Evolutionary conservation across 1,284 basidiomycete genomes (phyloP).

Genomic region (Ceratobasidium sp.): DNA sequence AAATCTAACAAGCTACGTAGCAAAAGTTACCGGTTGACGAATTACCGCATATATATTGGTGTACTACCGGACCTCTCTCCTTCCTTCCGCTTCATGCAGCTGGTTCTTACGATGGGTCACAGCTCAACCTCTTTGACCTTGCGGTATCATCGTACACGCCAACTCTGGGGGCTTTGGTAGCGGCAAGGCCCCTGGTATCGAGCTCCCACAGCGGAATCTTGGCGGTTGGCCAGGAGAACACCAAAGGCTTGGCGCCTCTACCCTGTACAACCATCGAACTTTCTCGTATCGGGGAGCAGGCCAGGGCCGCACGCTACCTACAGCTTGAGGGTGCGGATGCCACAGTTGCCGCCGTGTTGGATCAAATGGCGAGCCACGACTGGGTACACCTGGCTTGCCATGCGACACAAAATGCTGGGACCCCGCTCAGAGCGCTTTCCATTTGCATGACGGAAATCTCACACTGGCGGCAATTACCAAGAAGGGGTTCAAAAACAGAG

Average conservation of each 20-base stretch:
- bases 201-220: too few species aligned
- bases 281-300: not conserved
- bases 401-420: not conserved
- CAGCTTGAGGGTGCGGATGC: not conserved
- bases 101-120: not conserved
- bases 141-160: slow-evolving; percentile 9
- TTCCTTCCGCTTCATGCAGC: slow-evolving; percentile 8
- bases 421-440: not conserved
- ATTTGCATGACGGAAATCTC: not conserved
- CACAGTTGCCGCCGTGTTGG: not conserved
- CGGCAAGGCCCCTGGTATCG: too few species aligned
- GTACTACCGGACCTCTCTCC: slow-evolving; percentile 1
- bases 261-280: not conserved
- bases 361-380: not conserved
- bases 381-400: slow-evolving; percentile 1
- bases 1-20: not conserved
- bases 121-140: not conserved
- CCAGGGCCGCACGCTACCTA: not conserved
- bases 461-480: too few species aligned
- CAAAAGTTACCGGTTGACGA: not conserved
- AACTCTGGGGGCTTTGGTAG: not conserved
- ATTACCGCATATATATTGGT: not conserved
- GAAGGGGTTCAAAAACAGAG: not conserved
- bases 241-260: not conserved
- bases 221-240: not conserved